Conservation (phyloP, 2,329 filamentous ascomycete genomes). For the Penicillium sp. region DNA sequence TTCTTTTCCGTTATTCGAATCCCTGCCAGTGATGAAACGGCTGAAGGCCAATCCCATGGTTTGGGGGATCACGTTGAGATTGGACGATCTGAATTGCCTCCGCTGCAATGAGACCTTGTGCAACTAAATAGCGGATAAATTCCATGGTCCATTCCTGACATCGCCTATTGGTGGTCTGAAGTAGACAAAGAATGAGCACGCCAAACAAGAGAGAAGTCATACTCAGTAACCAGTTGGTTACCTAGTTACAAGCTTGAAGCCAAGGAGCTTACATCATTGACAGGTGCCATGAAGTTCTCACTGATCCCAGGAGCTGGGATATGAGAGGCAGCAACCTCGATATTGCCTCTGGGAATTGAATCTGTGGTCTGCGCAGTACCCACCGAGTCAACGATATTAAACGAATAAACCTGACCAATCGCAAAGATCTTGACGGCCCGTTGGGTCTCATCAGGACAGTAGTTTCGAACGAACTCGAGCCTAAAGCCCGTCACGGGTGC, state of each 20-base stretch:
- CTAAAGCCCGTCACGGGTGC: no score
- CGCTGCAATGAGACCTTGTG: constrained; percentile 18
- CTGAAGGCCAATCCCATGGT: constrained; percentile 28
- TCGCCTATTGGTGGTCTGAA: constrained; percentile 30
- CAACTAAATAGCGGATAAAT: constrained; percentile 27
- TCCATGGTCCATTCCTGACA: constrained; percentile 37
- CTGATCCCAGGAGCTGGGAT: constrained; percentile 30
- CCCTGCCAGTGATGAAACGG: no score
- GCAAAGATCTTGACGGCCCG: no score
- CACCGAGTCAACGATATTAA: constrained; percentile 20
- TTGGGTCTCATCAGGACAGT: no score
- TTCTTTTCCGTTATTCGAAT: no score
- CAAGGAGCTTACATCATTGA: constrained; percentile 29
- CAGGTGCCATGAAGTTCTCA: constrained; percentile 35
- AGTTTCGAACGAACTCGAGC: no score
- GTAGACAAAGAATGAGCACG: neutral
- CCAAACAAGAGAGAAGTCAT: no score
- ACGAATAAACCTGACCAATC: no score
- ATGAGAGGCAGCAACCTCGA: constrained; percentile 30
- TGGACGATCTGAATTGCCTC: constrained; percentile 29
- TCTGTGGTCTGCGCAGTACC: constrained; percentile 13
- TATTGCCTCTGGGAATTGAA: constrained; percentile 18
- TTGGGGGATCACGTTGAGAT: constrained; percentile 29
- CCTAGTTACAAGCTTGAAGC: no score
- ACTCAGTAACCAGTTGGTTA: no score